Base-by-base conservation (phyloP, 2,329 filamentous ascomycete genomes). In the Trichocomaceae sp. region DNA sequence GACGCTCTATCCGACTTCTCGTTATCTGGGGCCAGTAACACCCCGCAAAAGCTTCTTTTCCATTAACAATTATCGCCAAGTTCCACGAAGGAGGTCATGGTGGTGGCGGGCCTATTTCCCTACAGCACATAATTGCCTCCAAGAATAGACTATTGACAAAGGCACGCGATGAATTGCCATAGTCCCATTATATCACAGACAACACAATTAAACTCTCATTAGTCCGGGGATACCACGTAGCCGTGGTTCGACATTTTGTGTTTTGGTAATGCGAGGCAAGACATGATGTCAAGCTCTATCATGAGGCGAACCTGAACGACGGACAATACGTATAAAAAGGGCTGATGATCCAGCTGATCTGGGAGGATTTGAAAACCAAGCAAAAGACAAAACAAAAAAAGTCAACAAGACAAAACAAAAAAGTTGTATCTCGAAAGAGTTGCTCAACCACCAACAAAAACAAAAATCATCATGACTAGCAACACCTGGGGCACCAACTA, bases 201-300 rank as follows among this genome's bases (percentile, higher is more conserved):
- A 42, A 19, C 23, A 42, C 20, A 22, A 20, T 2, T 9, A 42
- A 42, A 5, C 19, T 42, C 17, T 42, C 17, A 42, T 42, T 42
- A 42, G 39, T 42, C 9, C 19, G 22, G 39, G 17, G 39, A 12
- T 22, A 20, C 9, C 3, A 9, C 19, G 22, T 42, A 10, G 19
- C 39, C 39, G 17, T 42, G 39, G 39, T 42, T 8, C 39, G 7
- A 42, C 6, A 42, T 10, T 3, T 42, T 17, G 39, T 12, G 22
- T 9, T 29, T 29, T 47, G n/a, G 9, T 47, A 47, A 47, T 17
- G 4, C 22, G 46, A 17, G 54, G 54, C 54, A 31, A 56, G 26
- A 19, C 49, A 52, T 56, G 54, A 56, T 56, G 54, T 56, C 49
- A 56, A 56, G 48, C 37, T 52, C 54, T 39, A 56, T 56, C 54